Conservation (phyloP, 148 eudicot genomes). For the Drosera capensis region DNA sequence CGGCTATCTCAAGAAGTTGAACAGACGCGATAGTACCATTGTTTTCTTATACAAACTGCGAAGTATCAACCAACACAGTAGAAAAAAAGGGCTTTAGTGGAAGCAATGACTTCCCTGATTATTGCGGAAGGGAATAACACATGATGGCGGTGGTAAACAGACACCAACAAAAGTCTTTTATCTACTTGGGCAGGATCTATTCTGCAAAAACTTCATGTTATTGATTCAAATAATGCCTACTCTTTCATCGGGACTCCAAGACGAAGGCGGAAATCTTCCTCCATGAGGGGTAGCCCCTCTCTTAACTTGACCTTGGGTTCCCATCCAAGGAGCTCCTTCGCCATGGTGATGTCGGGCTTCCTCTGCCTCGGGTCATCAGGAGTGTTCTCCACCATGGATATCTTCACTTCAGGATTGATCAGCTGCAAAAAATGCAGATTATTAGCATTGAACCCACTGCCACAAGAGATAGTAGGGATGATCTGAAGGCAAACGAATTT, state of each 20-base stretch:
- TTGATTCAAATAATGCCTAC: neutral
- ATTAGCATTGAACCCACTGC: neutral
- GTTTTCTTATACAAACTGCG: too few species aligned
- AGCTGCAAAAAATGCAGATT: conserved; percentile 35
- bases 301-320: conserved; percentile 70
- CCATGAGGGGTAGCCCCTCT: conserved; percentile 92
- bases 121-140: too few species aligned
- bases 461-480: neutral
- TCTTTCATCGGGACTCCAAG: conserved; percentile 45
- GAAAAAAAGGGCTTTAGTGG: too few species aligned
- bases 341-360: conserved; percentile 76
- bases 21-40: too few species aligned
- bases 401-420: conserved; percentile 62
- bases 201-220: neutral
- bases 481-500: neutral
- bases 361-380: conserved; percentile 94
- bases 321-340: conserved; percentile 78
- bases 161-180: neutral
- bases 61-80: too few species aligned
- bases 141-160: too few species aligned
- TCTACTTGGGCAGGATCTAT: neutral
- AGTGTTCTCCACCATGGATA: conserved; percentile 59
- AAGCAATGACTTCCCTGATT: too few species aligned
- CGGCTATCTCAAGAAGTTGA: too few species aligned
- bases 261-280: conserved; percentile 70